Conservation (phyloP, 192 early-diverging fungal species). For the Coemansia sp. region DNA sequence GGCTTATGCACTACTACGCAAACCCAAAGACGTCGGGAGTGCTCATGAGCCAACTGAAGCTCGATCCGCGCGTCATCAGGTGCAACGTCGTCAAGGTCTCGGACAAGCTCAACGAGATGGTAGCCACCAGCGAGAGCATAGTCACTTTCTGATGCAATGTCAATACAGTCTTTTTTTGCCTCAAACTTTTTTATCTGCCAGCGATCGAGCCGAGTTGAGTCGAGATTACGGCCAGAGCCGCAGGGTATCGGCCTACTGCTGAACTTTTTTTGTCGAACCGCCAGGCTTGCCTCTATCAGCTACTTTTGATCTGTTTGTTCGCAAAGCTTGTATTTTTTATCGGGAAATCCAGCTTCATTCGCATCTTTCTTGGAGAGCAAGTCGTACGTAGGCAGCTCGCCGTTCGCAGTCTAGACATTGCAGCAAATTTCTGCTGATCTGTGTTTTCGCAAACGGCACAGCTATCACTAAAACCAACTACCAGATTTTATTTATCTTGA, state of each 20-base stretch:
- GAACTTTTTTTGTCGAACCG: constrained; percentile 3
- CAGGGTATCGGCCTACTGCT: neutral
- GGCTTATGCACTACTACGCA: constrained; percentile 77
- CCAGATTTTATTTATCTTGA: neutral
- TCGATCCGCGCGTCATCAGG: constrained; percentile 71
- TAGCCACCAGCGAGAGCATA: constrained; percentile 51
- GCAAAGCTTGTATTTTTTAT: neutral
- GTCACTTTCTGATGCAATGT: neutral
- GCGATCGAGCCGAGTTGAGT: constrained; percentile 4
- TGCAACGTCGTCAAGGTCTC: constrained; percentile 70
- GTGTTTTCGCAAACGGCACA: neutral
- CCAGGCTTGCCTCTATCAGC: neutral
- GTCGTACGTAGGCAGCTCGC: neutral
- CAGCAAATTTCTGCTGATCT: neutral
- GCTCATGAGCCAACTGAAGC: constrained; percentile 61
- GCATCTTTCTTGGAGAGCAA: neutral
- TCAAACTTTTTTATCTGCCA: neutral
- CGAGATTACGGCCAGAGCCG: constrained; percentile 2
- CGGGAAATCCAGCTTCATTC: neutral
- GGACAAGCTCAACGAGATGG: constrained; percentile 61
- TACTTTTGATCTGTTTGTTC: neutral
- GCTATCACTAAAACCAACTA: neutral
- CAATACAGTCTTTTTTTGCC: neutral
- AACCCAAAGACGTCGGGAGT: constrained; percentile 64
- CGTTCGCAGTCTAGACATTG: neutral